Conservation (phyloP, 345 rosid genomes). For the Syzygium jambos region DNA sequence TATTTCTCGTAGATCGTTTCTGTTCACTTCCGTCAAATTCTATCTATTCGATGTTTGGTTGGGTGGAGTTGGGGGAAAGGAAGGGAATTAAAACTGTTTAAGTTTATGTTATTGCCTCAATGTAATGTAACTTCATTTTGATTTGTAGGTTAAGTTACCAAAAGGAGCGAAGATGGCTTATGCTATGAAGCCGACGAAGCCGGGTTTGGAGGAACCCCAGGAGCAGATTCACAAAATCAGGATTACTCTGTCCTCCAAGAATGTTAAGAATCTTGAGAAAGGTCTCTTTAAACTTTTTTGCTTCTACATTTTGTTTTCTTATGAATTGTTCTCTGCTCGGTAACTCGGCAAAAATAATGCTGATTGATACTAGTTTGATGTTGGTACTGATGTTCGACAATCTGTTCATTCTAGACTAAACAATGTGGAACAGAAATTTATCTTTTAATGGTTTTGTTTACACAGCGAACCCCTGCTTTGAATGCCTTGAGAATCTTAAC, state of each 20-base stretch:
- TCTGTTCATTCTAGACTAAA: neutral
- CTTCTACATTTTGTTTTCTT: neutral
- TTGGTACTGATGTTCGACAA: neutral
- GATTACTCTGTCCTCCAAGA: slow-evolving; percentile 15
- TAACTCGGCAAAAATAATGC: neutral
- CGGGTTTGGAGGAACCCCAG: slow-evolving; percentile 7
- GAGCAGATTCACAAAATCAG: slow-evolving; percentile 14
- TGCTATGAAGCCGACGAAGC: slow-evolving; percentile 11
- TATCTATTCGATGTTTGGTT: neutral
- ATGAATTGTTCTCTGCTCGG: neutral
- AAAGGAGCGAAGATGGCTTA: slow-evolving; percentile 5
- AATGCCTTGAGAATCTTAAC: neutral
- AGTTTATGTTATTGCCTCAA: neutral
- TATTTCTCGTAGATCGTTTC: neutral
- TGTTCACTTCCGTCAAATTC: neutral
- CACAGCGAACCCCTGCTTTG: neutral
- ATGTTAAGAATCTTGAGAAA: slow-evolving; percentile 18
- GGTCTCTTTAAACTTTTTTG: neutral
- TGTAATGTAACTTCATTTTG: neutral
- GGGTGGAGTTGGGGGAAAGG: neutral
- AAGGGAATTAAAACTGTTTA: neutral
- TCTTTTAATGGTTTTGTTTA: neutral
- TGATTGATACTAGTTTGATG: neutral
- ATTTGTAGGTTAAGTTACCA: neutral
- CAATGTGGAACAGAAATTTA: neutral